Base-by-base conservation (phyloP, 2,329 filamentous ascomycete genomes). In the Ophiostoma novo-ulmi region DNA sequence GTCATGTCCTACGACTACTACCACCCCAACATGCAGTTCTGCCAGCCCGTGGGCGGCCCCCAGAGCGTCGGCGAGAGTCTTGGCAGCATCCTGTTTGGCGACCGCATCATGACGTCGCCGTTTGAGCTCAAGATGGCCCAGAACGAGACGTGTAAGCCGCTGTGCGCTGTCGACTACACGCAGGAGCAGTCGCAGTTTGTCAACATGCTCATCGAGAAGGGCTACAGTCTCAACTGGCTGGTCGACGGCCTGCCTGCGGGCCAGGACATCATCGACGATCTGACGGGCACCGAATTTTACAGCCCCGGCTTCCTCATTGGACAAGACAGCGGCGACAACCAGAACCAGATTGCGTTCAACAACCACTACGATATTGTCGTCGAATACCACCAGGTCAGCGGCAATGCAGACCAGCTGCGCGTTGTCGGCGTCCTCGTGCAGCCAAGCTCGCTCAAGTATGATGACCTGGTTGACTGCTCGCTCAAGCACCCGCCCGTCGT, bases 1-100 rank as follows among this genome's bases (percentile, higher is more conserved):
- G 90, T 97, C 70, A 89, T 98, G 76, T 92, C 94, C 5, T 99
- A 92, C 84, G 94, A 98, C 81, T 98, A 99, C 84, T 99, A 99
- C 79, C 89, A 95, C 76, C 87, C 89, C 6, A 86, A 86, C 3
- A 97, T 99, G 80, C 89, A 91, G 77, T 97, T 97, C 83, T 99
- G 95, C 80, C 82, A 86, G 75, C 95, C 94, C 1, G 82, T 91
- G 70, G 89, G 85, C 72, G 92, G 92, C 1, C 89, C 93, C 10
- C 80, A 94, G 78, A 87, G 91, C 82, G 88, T 97, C 31, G 89
- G 92, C 58, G 95, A 97, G 81, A 95, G 92, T 74, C 81, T 99
- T 74, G 95, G 95, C 35, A 97, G 94, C 83, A 99, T 99, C 78
- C 81, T 99, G 69, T 99, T 99, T 76, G 95, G 95, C 75, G 95